These are phyloP conservation scores for Fraxinus xanthoxyloides DNA, from an alignment of 305 asterid species.

Conservation along the genomic window DNA sequence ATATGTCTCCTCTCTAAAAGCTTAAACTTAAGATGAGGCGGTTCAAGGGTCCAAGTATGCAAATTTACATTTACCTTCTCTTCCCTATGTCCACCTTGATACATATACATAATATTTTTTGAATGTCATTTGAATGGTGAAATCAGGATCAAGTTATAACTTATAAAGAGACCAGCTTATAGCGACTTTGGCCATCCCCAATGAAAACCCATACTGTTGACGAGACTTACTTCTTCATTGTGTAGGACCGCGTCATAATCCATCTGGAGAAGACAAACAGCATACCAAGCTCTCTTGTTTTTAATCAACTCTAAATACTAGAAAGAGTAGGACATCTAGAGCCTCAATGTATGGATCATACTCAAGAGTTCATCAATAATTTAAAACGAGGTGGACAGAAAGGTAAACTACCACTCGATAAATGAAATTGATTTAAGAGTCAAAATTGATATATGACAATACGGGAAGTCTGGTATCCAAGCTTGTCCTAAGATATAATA, in stretches of 20 bases:
- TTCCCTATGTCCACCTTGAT: neutral
- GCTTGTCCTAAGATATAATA: conserved; percentile 2
- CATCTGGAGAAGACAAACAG: neutral
- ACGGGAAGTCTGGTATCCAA: conserved; percentile 11
- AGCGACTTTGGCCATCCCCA: neutral
- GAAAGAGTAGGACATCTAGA: neutral
- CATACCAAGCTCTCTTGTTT: neutral
- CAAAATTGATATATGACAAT: conserved; percentile 1
- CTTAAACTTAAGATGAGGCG: neutral
- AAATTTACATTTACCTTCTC: neutral
- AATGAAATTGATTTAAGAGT: neutral
- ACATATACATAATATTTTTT: neutral
- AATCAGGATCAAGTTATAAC: neutral
- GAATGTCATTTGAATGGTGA: neutral
- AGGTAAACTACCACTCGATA: neutral
- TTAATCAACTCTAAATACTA: neutral
- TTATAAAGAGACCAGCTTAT: neutral
- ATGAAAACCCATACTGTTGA: neutral
- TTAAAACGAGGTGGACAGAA: neutral
- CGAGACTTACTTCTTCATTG: neutral
- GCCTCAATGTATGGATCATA: neutral
- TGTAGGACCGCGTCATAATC: neutral
- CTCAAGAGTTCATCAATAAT: neutral
- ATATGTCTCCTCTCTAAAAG: neutral
- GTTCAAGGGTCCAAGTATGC: neutral